A percentile compares a stretch with the other conserved stretches of the same genome.
Conservation (phyloP, 768 basidiomycete species). For the Boletus pseudopeckii region DNA sequence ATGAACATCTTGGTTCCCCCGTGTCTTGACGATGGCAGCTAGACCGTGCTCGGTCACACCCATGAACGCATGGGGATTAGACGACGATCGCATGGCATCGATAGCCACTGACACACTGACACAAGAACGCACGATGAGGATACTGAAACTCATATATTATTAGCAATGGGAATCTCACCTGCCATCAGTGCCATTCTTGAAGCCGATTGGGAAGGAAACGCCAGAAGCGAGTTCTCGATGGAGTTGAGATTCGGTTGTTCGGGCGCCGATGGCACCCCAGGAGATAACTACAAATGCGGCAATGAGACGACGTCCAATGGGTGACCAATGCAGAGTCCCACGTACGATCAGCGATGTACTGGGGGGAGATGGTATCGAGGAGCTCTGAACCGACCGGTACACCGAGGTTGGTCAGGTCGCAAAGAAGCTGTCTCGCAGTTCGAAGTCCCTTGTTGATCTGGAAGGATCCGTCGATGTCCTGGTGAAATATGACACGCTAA, state of each 20-base stretch:
- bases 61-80: conserved; percentile 95
- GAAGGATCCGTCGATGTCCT: conserved; percentile 90
- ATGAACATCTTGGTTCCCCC: conserved; percentile 84
- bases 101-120: conserved; percentile 79
- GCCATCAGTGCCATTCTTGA: conserved; percentile 99
- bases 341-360: conserved; percentile 76
- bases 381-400: conserved; percentile 94
- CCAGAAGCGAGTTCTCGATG: conserved; percentile 96
- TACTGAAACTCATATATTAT: background rate
- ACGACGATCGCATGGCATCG: conserved; percentile 92
- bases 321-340: background rate
- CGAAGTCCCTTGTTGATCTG: conserved; percentile 95
- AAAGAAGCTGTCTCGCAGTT: conserved; percentile 82
- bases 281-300: conserved; percentile 52
- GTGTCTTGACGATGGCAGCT: conserved; percentile 92
- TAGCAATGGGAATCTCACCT: conserved; percentile 38
- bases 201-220: conserved; percentile 96
- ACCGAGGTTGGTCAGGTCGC: conserved; percentile 85
- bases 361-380: conserved; percentile 81
- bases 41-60: conserved; percentile 85
- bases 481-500: background rate
- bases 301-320: background rate
- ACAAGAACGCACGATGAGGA: conserved; percentile 1
- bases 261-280: conserved; percentile 96
- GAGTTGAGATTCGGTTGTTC: conserved; percentile 96